Evolutionary conservation across 2,329 filamentous ascomycete genomes (phyloP).

Genomic region (Ophiostoma australiae): DNA sequence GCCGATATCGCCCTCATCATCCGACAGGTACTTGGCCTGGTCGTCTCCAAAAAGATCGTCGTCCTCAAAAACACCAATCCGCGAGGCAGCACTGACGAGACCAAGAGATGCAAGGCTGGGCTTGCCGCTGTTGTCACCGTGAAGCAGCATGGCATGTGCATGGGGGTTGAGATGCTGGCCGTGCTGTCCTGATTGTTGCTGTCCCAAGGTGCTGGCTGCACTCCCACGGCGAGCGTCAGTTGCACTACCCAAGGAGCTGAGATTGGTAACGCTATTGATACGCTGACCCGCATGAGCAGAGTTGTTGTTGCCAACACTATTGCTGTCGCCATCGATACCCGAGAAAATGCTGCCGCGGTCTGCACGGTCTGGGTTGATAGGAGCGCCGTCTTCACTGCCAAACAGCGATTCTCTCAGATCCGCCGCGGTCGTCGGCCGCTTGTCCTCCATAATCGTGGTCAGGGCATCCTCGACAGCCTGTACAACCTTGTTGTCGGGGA

Average conservation of each 20-base stretch:
- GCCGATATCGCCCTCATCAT: conserved; percentile 78
- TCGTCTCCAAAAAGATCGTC: conserved; percentile 92
- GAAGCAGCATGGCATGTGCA: conserved; percentile 21
- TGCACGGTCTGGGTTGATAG: conserved; percentile 43
- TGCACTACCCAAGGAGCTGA: neutral
- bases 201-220: conserved; percentile 7
- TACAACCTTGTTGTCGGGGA: conserved; percentile 72
- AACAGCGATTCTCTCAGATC: conserved; percentile 65
- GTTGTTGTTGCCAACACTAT: neutral
- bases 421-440: conserved; percentile 58
- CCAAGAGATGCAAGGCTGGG: conserved; percentile 89
- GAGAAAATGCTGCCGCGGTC: conserved; percentile 19
- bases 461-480: conserved; percentile 89
- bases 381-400: conserved; percentile 46
- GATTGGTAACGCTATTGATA: conserved; percentile 13
- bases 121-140: conserved; percentile 46
- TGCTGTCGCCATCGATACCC: conserved; percentile 13
- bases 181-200: neutral
- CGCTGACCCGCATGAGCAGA: neutral
- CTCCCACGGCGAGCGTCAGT: conserved; percentile 28
- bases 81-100: conserved; percentile 78
- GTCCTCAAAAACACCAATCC: conserved; percentile 87
- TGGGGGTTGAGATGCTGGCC: conserved; percentile 15
- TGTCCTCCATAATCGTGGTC: conserved; percentile 84
- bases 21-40: conserved; percentile 68